These are phyloP conservation scores for Candida glucosophila DNA, from an alignment of 1,139 yeast species.

Conservation along the genomic window DNA sequence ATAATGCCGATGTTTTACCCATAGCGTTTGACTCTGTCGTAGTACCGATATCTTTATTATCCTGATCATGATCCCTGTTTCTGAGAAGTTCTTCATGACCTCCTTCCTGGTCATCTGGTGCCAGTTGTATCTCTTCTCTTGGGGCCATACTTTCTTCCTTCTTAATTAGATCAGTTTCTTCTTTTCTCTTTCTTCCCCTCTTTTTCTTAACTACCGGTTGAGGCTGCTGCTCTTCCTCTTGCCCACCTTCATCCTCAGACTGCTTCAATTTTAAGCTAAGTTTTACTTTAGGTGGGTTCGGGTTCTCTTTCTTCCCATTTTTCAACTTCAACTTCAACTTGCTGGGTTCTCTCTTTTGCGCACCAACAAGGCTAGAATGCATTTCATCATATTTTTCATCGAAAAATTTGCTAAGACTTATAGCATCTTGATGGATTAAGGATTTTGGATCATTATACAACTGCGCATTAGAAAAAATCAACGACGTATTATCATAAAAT, in stretches of 20 bases:
- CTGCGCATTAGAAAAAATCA: constrained; percentile 51
- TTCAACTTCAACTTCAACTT: constrained; percentile 21
- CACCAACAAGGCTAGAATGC: constrained; percentile 10
- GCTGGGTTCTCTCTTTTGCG: constrained; percentile 8
- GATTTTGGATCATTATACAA: constrained; percentile 50
- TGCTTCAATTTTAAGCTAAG: constrained; percentile 13
- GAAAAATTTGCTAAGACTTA: constrained; percentile 30
- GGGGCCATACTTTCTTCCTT: constrained; percentile 11
- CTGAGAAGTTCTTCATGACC: constrained; percentile 6
- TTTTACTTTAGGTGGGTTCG: constrained; percentile 16
- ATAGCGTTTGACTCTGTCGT: constrained; percentile 8
- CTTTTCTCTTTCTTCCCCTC: constrained; percentile 14
- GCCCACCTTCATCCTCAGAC: constrained; percentile 7
- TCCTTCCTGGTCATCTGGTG: constrained; percentile 5
- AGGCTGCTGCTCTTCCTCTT: constrained; percentile 10
- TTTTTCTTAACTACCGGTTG: too few species aligned
- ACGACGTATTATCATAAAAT: constrained; percentile 38
- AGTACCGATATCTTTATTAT: constrained; percentile 6
- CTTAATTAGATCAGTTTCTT: background rate
- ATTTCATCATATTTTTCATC: constrained; percentile 21
- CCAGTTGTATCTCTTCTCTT: constrained; percentile 9
- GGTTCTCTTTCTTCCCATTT: constrained; percentile 6
- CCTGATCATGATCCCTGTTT: constrained; percentile 3
- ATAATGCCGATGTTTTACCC: constrained; percentile 23
- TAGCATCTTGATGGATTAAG: constrained; percentile 49